Evolutionary conservation across 2,329 filamentous ascomycete genomes (phyloP).

Genomic region (Colletotrichum gigasporum): DNA sequence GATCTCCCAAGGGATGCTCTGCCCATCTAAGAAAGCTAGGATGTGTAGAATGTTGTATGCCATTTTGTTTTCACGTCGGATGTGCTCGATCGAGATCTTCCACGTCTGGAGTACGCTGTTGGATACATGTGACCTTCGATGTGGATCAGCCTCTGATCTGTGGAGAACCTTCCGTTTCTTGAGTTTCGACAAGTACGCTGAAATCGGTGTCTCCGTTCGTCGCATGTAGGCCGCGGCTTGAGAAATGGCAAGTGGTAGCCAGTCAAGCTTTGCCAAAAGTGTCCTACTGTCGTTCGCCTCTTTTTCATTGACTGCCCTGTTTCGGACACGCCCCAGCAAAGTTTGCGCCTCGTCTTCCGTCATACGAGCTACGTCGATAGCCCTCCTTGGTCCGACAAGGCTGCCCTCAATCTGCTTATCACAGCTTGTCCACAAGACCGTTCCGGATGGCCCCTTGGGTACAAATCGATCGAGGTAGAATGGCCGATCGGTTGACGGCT

Average conservation of each 20-base stretch:
- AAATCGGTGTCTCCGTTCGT: conserved; percentile 35
- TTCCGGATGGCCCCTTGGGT: conserved; percentile 37
- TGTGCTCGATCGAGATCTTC: conserved; percentile 42
- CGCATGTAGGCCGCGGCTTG: conserved; percentile 44
- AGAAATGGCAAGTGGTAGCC: conserved; percentile 43
- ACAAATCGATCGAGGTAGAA: conserved; percentile 32
- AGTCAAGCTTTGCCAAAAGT: conserved; percentile 38
- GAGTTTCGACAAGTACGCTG: conserved; percentile 39
- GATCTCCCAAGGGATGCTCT: conserved; percentile 41
- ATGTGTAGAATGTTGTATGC: conserved; percentile 41
- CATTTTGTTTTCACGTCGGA: conserved; percentile 39
- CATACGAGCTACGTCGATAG: conserved; percentile 38
- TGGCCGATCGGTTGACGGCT: conserved; percentile 6
- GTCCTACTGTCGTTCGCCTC: conserved; percentile 12
- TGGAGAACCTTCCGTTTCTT: conserved; percentile 34
- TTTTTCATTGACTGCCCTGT: not conserved
- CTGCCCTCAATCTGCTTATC: conserved; percentile 38
- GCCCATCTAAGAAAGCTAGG: conserved; percentile 44
- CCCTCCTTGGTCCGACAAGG: conserved; percentile 35
- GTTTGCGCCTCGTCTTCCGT: conserved; percentile 25
- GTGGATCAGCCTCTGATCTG: conserved; percentile 36
- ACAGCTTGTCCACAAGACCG: conserved; percentile 44
- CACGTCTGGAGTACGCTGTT: conserved; percentile 47
- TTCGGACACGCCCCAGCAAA: conserved; percentile 27
- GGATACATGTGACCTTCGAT: conserved; percentile 38